phyloP scores from a whole-genome alignment of 768 basidiomycete genomes.

The Arthromyces matolae region DNA sequence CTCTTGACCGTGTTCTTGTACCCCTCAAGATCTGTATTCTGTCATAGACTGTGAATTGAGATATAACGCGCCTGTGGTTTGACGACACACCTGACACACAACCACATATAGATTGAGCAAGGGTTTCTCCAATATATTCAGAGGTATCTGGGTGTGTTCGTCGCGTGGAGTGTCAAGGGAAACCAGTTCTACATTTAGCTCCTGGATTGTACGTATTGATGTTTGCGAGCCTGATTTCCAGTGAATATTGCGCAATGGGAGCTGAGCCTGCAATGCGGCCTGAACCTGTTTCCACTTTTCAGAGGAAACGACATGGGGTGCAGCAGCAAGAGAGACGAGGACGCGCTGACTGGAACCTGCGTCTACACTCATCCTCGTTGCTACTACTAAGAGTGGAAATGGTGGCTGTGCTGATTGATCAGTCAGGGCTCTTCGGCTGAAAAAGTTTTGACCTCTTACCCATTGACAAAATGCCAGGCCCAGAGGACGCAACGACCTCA shows the following conservation, averaged over 20 bases:
- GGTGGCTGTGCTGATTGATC: conserved; percentile 24
- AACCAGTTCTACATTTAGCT: conserved; percentile 74
- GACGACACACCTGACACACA: conserved; percentile 72
- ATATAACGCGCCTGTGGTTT: background rate
- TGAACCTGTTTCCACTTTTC: conserved; percentile 72
- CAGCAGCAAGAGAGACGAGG: conserved; percentile 65
- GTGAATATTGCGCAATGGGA: conserved; percentile 87
- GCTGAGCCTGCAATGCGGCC: conserved; percentile 58
- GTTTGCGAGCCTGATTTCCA: conserved; percentile 80
- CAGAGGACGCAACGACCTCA: conserved; percentile 55
- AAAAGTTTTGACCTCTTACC: conserved; percentile 14
- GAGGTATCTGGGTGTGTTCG: conserved; percentile 72
- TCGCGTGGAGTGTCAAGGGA: conserved; percentile 65
- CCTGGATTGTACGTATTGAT: conserved; percentile 82
- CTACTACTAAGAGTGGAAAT: conserved; percentile 9
- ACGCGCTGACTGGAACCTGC: conserved; percentile 40
- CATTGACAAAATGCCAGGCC: conserved; percentile 47
- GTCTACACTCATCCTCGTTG: conserved; percentile 16
- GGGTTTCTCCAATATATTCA: conserved; percentile 80
- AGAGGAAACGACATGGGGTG: conserved; percentile 61
- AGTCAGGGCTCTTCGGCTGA: conserved; percentile 16
- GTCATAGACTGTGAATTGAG: conserved; percentile 10
- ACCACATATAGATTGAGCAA: conserved; percentile 84
- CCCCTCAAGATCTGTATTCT: conserved; percentile 64
- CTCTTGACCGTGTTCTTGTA: conserved; percentile 78